phyloP scores from a whole-genome alignment of 345 rosid genomes.

The Sisymbrium irio region DNA sequence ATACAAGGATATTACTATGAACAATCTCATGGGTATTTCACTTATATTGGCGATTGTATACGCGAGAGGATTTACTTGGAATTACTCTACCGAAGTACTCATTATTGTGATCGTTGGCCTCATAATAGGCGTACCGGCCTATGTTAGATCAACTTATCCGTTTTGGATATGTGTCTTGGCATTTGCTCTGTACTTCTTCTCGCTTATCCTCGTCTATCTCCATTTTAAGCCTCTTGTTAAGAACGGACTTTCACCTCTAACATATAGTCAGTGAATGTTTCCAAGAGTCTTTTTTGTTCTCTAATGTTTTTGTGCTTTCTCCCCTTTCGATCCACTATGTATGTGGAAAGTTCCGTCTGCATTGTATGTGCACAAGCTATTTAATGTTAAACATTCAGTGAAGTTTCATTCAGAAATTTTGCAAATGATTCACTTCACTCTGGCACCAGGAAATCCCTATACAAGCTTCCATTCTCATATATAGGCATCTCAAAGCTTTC shows the following conservation, averaged over 20 bases:
- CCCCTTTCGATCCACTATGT: not conserved
- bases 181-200: slow-evolving; percentile 23
- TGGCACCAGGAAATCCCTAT: not conserved
- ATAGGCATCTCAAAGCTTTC: not conserved
- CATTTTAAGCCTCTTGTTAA: slow-evolving; percentile 6
- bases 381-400: not conserved
- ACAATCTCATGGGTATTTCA: slow-evolving; percentile 28
- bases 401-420: not conserved
- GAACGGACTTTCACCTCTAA: slow-evolving; percentile 6
- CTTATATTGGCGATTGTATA: slow-evolving; percentile 28
- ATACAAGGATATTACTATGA: slow-evolving; percentile 31
- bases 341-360: not conserved
- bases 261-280: not conserved
- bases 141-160: slow-evolving; percentile 31
- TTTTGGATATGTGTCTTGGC: slow-evolving; percentile 35
- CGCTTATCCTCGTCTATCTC: slow-evolving; percentile 24
- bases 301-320: not conserved
- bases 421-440: not conserved
- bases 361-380: not conserved
- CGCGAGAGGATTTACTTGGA: slow-evolving; percentile 27
- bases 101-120: slow-evolving; percentile 27
- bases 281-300: not conserved
- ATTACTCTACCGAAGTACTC: slow-evolving; percentile 27
- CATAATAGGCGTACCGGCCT: slow-evolving; percentile 28
- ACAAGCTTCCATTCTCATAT: not conserved